Evolutionary conservation across 2,329 filamentous ascomycete species (phyloP), one percentile per base, ranked within the genome.

Genomic region (Simplicillium aogashimaense): DNA sequence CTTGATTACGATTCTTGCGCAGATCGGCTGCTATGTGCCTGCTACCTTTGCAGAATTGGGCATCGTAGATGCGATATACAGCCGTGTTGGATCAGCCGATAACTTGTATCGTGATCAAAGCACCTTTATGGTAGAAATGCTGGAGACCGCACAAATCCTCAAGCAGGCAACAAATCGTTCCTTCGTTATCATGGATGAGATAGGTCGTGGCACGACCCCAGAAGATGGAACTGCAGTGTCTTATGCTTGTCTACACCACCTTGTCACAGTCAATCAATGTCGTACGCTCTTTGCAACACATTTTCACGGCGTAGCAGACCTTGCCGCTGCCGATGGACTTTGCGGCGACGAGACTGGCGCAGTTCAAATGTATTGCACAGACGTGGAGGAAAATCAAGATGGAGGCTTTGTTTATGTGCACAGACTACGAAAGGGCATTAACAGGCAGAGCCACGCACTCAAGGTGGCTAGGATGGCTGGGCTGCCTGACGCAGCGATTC

Each of bases 121-220:
- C 39, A 98, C 94, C 0, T 98, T 98, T 62, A 97, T 98, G 92
- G 87, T 97, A 1, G 92, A 98, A 65, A 98, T 98, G 92, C 74
- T 95, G 2, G 92, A 98, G 63, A 95, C 92, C 15, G 89, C 90
- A 2, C 74, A 83, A 18, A 98, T 98, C 39, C 72, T 98, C 39
- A 85, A 83, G 45, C 74, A 85, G 49, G 90, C 92, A 0, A 97
- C 90, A 1, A 65, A 79, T 2, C 74, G 82, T 17, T 92, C 84
- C 1, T 94, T 98, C 52, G 90, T 92, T 45, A 90, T 98, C 59
- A 97, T 98, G 90, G 92, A 98, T 59, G 92, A 98, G 66, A 86
- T 98, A 30, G 92, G 92, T 1, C 75, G 92, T 36, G 92, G 92
- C 8, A 98, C 94, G 0, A 95, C 92, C 15, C 88, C 90, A 0